Percentiles rank a stretch among this genome's conserved stretches.
phyloP scores from a whole-genome alignment of 164 flowering plant species.

The Vitis vinifera region DNA sequence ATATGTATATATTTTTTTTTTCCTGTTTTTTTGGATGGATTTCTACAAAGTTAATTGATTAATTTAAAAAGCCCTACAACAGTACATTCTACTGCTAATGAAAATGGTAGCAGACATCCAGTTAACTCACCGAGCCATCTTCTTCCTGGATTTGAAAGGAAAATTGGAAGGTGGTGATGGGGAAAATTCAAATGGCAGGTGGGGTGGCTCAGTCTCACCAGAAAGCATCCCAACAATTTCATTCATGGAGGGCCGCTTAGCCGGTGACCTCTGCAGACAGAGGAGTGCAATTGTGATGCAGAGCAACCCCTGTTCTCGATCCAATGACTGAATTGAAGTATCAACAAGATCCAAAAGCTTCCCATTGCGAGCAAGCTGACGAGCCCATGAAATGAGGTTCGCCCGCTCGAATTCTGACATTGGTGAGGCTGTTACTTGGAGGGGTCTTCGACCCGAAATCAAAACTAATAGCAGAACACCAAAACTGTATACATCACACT shows the following conservation, averaged over 20 bases:
- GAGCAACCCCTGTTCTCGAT: constrained; percentile 64
- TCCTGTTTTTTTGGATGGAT: constrained; percentile 10
- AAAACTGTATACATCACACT: constrained; percentile 88
- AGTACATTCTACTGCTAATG: constrained; percentile 21
- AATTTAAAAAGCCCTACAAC: constrained; percentile 17
- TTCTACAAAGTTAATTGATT: constrained; percentile 26
- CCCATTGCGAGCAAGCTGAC: constrained; percentile 76
- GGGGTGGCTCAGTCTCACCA: constrained; percentile 72
- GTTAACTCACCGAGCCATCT: constrained; percentile 52
- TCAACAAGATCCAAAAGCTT: constrained; percentile 88
- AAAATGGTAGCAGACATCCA: constrained; percentile 9
- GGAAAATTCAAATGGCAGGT: constrained; percentile 82
- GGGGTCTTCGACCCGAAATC: constrained; percentile 86
- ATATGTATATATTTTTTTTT: background rate
- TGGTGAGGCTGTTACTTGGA: constrained; percentile 90
- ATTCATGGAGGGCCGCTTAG: constrained; percentile 65
- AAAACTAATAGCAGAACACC: constrained; percentile 85
- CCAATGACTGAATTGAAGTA: constrained; percentile 51
- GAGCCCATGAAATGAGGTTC: constrained; percentile 85
- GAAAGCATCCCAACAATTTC: constrained; percentile 80
- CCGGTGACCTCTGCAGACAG: constrained; percentile 81
- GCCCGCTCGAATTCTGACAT: constrained; percentile 93
- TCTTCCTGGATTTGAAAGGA: constrained; percentile 64
- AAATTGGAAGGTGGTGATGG: constrained; percentile 83
- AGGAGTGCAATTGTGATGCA: constrained; percentile 86